Conservation (phyloP, 2,329 filamentous ascomycete species). For the Stachybotrys elegans region DNA sequence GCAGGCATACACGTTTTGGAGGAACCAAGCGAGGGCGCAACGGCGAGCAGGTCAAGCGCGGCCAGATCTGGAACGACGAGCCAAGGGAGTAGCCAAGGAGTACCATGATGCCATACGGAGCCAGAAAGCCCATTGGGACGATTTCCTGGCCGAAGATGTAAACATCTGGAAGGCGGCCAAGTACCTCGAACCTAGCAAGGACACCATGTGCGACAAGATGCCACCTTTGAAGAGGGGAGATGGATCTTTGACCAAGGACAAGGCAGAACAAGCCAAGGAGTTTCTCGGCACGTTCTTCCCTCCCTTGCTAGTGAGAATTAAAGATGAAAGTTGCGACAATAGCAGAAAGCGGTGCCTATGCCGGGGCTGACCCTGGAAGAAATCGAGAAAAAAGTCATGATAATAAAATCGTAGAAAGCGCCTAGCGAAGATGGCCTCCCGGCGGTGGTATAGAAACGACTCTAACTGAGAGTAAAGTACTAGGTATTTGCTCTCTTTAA, state of each 20-base stretch:
- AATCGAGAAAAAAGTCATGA: constrained; percentile 9
- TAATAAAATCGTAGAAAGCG: constrained; percentile 10
- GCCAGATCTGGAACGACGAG: constrained; percentile 3
- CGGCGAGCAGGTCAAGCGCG: neutral
- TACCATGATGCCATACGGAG: constrained; percentile 11
- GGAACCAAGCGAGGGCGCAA: constrained; percentile 1
- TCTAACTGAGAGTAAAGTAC: constrained; percentile 4
- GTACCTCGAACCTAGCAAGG: constrained; percentile 14
- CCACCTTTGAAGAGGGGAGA: constrained; percentile 12
- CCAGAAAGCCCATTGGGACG: constrained; percentile 18
- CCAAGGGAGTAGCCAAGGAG: too few species aligned
- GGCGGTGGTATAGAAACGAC: constrained; percentile 8
- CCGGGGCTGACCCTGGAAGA: constrained; percentile 10
- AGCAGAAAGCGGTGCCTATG: constrained; percentile 5
- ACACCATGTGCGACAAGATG: constrained; percentile 13
- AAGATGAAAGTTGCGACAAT: constrained; percentile 8
- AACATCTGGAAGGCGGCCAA: constrained; percentile 21
- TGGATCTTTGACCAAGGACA: constrained; percentile 8
- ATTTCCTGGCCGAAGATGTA: constrained; percentile 17
- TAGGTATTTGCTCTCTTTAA: neutral
- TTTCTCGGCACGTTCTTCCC: constrained; percentile 11
- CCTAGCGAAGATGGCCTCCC: constrained; percentile 11
- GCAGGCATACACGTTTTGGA: constrained; percentile 2
- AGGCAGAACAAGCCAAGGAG: constrained; percentile 10
- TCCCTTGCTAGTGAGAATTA: constrained; percentile 1